Conservation (phyloP, 257 asterid species). For the Nicotiana obtusifolia region DNA sequence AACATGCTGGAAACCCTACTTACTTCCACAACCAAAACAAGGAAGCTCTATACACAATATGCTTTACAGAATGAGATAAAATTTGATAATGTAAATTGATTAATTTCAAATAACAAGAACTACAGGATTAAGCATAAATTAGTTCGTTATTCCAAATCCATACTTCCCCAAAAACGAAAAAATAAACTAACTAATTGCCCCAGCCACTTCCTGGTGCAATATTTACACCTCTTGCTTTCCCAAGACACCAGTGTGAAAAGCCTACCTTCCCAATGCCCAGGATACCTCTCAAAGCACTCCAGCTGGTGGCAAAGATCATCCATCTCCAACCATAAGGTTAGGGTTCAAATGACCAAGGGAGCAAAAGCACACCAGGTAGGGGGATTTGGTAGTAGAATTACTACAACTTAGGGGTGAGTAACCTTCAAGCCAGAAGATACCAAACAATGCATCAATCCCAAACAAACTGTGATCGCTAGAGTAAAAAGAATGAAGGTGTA, state of each 20-base stretch:
- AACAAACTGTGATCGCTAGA: background rate
- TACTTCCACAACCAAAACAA: background rate
- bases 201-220: background rate
- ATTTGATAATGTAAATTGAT: too few relatives aligned
- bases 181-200: background rate
- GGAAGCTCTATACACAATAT: background rate
- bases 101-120: background rate
- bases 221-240: background rate
- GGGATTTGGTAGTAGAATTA: background rate
- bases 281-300: background rate
- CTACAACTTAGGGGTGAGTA: background rate
- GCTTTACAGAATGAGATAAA: background rate
- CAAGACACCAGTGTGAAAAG: background rate
- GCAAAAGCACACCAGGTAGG: background rate
- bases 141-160: background rate
- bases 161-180: background rate
- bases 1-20: background rate
- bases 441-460: background rate
- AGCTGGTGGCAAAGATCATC: background rate
- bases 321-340: background rate
- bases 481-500: background rate
- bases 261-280: background rate
- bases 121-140: background rate
- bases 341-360: background rate
- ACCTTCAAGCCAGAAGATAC: background rate